Evolutionary conservation across 352 stramenopile species (phyloP), one percentile per base, ranked within the genome.

Genomic region (Phytophthora cactorum): DNA sequence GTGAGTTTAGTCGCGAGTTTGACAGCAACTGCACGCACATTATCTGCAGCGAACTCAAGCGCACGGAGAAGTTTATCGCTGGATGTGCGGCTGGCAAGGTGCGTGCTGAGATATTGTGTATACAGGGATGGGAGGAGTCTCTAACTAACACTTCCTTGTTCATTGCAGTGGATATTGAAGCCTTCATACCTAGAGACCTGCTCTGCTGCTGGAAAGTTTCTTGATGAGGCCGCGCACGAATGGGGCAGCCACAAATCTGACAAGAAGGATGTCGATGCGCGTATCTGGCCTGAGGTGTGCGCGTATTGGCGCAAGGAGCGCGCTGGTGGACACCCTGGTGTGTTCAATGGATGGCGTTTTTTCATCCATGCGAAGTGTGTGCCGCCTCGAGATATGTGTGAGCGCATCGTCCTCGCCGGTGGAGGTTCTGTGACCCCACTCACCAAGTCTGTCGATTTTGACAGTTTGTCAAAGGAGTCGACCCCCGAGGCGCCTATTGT

Each of bases 1-100:
- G 86, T 60, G 66, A 90, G 27, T 88, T 79, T 34, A 82, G 79
- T 39, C 81, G 89, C 27, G 79, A 81, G 15, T 96, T 82, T 66
- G 87, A 96, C 41, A 75, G 60, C 43, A 72, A 72, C 22, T 90
- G 87, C 67, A 95, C 89, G 3, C 86, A 96, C 68, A 90, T 96
- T 67, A 93, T 96, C 59, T 95, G 85, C 68, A 93, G 81, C 36
- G 86, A 95, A 58, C 77, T 96, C 28, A 93, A 93, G 73, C 82
- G 89, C 2, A 96, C 89, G 4, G 89, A 96, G 63, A 96, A 96
- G 64, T 93, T 96, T 57, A 78, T 96, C 17, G 82, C 85, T 29
- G 89, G 85, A 22, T 95, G 88, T 55, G 86, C 87, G 5, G 74
- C 82, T 58, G 89, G 89, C 44, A 96, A 96, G 83, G 88, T 96